Base-by-base conservation (phyloP, 306 rosid genomes). In the Quercus wislizeni region DNA sequence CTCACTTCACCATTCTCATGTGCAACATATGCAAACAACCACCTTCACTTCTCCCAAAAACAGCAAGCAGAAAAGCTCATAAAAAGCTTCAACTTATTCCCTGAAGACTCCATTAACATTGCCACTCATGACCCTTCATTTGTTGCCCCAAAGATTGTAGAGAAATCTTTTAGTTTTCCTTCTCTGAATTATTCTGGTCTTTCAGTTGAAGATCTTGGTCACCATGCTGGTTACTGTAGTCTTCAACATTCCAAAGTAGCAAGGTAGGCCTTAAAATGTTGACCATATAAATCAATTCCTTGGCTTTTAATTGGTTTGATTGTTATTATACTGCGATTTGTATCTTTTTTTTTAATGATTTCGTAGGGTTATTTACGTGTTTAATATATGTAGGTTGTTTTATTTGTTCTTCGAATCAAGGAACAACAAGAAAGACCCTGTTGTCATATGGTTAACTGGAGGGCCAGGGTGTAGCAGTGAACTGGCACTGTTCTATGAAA, bases 401-500 rank as follows among this genome's bases (percentile, higher is more conserved):
- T 92, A 94, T 87, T 91, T 92, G 46, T 92, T 92, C 90, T 94
- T 94, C 54, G 98, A 94, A 84, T 92, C 97, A n/a, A 57, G 98
- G 75, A 88, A 6, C 58, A 91, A 55, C 14, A 86, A 78, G 77
- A 74, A 78, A 59, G 96, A 92, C 52, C 97, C 97, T 0, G 81
- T 94, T 31, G 97, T 94, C 27, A 91, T 94, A 67, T 94, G 98
- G 98, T 73, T 95, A 71, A 90, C 93, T 5, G 99, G 98, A 83
- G 99, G 98, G 35, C 99, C 98, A 78, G 98, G 99, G 14, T 95
- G 97, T n/a, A 84, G 99, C 80, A 89, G 99, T 86, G 98, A 91
- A 78, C 77, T 93, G 31, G 98, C 98, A 79, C 58, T 95, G 89
- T 95, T 95, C 69, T 90, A 89, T 57, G 99, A 95, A 86, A 93